Percentiles rank a stretch among this genome's conserved stretches.
These are phyloP conservation scores for Rhizophagus sp. DNA, from an alignment of 192 early-diverging fungal species.

Conservation along the genomic window DNA sequence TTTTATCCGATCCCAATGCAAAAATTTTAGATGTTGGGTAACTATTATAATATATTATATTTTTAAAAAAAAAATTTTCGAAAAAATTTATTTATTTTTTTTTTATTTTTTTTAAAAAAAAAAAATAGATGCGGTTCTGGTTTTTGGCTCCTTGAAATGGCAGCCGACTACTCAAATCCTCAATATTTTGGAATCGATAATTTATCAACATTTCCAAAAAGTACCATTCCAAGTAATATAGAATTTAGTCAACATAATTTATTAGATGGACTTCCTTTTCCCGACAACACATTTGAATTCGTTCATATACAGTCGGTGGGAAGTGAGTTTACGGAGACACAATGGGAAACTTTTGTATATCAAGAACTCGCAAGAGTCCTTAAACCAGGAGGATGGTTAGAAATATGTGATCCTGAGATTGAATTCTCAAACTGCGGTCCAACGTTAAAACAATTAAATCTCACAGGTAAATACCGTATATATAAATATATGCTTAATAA, in stretches of 20 bases:
- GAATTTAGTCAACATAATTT: conserved; percentile 41
- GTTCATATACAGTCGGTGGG: conserved; percentile 13
- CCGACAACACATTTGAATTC: conserved; percentile 49
- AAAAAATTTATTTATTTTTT: neutral
- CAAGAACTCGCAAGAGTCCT: conserved; percentile 36
- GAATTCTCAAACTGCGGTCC: too few relatives aligned
- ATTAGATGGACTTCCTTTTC: conserved; percentile 39
- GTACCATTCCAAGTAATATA: neutral
- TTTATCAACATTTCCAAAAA: neutral
- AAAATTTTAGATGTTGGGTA: conserved; percentile 41
- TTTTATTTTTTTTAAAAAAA: too few relatives aligned
- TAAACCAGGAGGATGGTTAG: conserved; percentile 43
- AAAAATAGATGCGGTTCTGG: neutral
- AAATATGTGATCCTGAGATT: neutral
- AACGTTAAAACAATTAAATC: too few relatives aligned
- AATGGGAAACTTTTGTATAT: neutral
- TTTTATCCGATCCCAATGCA: conserved; percentile 35
- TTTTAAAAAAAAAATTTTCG: too few relatives aligned
- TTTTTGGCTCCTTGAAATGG: conserved; percentile 21
- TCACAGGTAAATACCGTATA: too few relatives aligned
- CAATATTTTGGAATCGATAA: conserved; percentile 16
- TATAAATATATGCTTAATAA: too few relatives aligned
- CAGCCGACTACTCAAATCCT: conserved; percentile 2
- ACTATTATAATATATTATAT: neutral
- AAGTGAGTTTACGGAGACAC: neutral